Evolutionary conservation across 441 rosid species (phyloP).

Genomic region (Pelargonium australe): DNA sequence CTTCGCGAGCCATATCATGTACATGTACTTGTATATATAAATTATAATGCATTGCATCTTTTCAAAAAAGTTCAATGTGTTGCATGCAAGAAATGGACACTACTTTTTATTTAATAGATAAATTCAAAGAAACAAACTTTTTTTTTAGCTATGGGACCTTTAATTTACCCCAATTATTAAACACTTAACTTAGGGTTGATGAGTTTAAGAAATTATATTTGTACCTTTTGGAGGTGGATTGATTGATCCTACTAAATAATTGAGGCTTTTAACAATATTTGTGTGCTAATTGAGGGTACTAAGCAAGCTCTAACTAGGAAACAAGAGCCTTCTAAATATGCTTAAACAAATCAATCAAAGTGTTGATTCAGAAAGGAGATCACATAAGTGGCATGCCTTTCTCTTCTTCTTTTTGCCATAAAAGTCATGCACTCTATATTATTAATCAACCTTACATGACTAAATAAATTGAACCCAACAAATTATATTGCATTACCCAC

Average conservation of each 20-base stretch:
- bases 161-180: not conserved
- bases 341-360: too few species aligned
- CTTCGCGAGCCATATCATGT: too few species aligned
- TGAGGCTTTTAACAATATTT: not conserved
- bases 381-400: not conserved
- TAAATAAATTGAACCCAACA: too few species aligned
- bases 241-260: not conserved
- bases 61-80: too few species aligned
- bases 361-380: too few species aligned
- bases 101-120: too few species aligned
- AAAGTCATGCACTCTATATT: not conserved
- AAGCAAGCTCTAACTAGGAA: not conserved
- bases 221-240: not conserved
- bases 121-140: too few species aligned
- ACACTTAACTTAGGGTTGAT: not conserved
- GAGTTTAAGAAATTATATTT: not conserved
- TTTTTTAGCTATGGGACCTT: too few species aligned
- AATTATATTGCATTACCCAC: not conserved
- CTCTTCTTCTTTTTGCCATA: not conserved
- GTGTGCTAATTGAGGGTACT: conserved; percentile 2
- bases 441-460: too few species aligned
- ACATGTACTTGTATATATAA: too few species aligned
- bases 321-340: not conserved
- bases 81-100: too few species aligned
- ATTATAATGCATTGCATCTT: too few species aligned